Base-by-base conservation (phyloP, 2,329 filamentous ascomycete genomes). In the Monosporascus sp. region DNA sequence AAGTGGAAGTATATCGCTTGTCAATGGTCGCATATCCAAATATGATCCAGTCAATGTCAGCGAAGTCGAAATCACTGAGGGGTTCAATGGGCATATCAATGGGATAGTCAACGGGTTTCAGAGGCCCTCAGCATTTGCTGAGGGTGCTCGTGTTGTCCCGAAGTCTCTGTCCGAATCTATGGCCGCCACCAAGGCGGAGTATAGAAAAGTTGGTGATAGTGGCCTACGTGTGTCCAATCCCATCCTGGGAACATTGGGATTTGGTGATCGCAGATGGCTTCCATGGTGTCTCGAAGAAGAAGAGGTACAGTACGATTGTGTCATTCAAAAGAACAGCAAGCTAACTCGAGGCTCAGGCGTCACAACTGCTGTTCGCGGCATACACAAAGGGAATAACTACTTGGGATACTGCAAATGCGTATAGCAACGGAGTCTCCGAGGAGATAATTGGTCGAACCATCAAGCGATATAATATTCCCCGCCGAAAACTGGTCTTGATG, bases 361-460 rank as follows among this genome's bases (percentile, higher is more conserved):
- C 38, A 7, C 17, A 19, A 19, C 38, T 20, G 11, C 27, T 16
- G 14, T 51, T 27, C 11, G 6, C 20, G 19, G 40, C 31, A 27
- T 9, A 17, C 37, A 31, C 38, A 37, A 45, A 36, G 8, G 14
- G 22, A 22, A 44, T 48, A 37, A 27, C 31, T 31, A 43, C 26
- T 5, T 55, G 52, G 69, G 72, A 78, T 52, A 78, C 76, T 43
- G 80, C 81, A 17, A 78, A 84, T 59, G 73, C 76, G 38, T 84
- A 85, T 68, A 82, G 77, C 19, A 83, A 88, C 63, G 86, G 87
- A 22, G 64, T 70, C 7, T 85, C 80, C 3, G 86, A 90, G 64
- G 71, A 76, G 49, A 80, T 90, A 58, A 78, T 90, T 55, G 85
- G 77, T 52, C 85, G 84, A 63, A 84, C 85, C 0, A 71, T 89